Percentiles rank a stretch among this genome's conserved stretches.
Conservation (phyloP, 257 asterid species). For the Gentiana macrophylla region DNA sequence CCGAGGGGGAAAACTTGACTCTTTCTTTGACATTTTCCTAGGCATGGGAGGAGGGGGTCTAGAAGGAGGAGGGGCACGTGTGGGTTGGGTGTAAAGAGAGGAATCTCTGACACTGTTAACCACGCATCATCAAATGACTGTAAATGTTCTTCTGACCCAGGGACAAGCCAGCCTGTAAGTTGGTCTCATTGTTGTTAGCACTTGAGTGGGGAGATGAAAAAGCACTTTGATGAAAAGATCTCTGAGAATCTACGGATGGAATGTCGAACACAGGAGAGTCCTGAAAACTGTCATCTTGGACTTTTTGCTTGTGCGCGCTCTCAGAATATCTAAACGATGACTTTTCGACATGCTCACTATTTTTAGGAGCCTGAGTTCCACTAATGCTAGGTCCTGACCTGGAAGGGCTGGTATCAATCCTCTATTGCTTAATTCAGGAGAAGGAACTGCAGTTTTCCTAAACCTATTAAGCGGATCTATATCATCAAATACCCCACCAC, state of each 20-base stretch:
- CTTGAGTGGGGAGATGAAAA: conserved; percentile 41
- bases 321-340: conserved; percentile 52
- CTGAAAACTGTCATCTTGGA: conserved; percentile 39
- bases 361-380: conserved; percentile 26
- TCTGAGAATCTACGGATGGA: conserved; percentile 56
- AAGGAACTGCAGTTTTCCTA: conserved; percentile 46
- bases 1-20: conserved; percentile 41
- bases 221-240: conserved; percentile 39
- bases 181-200: conserved; percentile 28
- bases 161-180: conserved; percentile 35
- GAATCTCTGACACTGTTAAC: conserved; percentile 87
- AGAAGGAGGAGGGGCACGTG: conserved; percentile 94
- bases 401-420: conserved; percentile 47
- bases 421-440: conserved; percentile 41
- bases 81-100: conserved; percentile 84
- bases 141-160: conserved; percentile 42
- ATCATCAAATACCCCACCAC: conserved; percentile 67
- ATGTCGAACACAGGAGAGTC: conserved; percentile 69
- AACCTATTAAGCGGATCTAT: conserved; percentile 59
- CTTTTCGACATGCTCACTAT: conserved; percentile 35
- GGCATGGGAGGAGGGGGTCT: conserved; percentile 97
- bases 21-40: conserved; percentile 35
- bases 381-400: conserved; percentile 24
- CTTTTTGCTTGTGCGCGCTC: conserved; percentile 38
- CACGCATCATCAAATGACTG: conserved; percentile 63